phyloP scores from a whole-genome alignment of 2,329 filamentous ascomycete genomes.

The Tolypocladium amazonense region DNA sequence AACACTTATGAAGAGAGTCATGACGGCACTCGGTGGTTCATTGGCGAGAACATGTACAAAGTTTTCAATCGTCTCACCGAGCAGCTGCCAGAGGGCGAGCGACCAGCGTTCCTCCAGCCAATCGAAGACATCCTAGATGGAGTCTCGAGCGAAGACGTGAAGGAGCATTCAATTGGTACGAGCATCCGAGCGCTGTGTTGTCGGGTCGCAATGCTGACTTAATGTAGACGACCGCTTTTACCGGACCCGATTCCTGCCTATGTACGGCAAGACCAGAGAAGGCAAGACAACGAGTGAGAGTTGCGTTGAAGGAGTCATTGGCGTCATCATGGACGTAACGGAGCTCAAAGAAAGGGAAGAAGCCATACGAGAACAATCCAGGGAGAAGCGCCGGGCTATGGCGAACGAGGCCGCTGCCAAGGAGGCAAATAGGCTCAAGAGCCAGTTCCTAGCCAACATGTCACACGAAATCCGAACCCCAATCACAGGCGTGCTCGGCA shows the following conservation, averaged over 20 bases:
- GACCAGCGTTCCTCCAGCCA: conserved; percentile 40
- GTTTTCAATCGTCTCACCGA: conserved; percentile 46
- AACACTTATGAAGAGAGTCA: conserved; percentile 26
- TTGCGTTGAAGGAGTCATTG: conserved; percentile 61
- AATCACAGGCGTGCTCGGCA: conserved; percentile 71
- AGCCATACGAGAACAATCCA: conserved; percentile 51
- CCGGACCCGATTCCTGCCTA: conserved; percentile 59
- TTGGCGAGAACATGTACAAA: conserved; percentile 54
- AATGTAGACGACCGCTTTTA: conserved; percentile 51
- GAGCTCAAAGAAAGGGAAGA: conserved; percentile 56
- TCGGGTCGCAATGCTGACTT: not conserved
- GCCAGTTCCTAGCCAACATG: conserved; percentile 72
- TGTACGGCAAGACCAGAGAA: conserved; percentile 45
- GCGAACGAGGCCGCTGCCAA: conserved; percentile 71
- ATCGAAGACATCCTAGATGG: conserved; percentile 58
- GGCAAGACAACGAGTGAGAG: conserved; percentile 32
- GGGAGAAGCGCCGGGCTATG: conserved; percentile 58
- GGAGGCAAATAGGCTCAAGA: conserved; percentile 71
- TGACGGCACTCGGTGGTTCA: conserved; percentile 33
- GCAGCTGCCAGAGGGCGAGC: conserved; percentile 29
- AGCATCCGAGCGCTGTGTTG: not conserved
- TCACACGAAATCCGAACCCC: conserved; percentile 72
- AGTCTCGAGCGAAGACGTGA: conserved; percentile 45
- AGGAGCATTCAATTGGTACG: conserved; percentile 50
- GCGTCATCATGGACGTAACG: conserved; percentile 71